Percentiles rank a stretch among this genome's conserved stretches.
Evolutionary conservation across 2,329 filamentous ascomycete species (phyloP).

Genomic region (Ceratocystis variospora): DNA sequence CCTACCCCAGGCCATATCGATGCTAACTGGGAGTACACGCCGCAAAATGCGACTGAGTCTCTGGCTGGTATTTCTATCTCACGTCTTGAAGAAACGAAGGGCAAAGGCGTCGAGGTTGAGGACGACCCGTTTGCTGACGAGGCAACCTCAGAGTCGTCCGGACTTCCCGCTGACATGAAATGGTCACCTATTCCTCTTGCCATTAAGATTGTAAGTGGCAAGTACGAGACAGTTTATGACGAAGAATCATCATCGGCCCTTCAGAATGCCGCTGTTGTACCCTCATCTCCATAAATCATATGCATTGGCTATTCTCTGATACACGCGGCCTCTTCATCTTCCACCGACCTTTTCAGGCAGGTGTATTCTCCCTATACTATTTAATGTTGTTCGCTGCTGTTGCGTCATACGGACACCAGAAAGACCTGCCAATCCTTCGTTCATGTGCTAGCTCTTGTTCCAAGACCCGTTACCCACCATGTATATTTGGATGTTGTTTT

Average conservation of each 20-base stretch:
- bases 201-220: constrained; percentile 59
- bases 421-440: not conserved
- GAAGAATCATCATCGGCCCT: constrained; percentile 26
- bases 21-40: constrained; percentile 58
- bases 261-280: constrained; percentile 11
- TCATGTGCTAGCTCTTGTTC: not conserved
- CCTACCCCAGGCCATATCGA: constrained; percentile 66
- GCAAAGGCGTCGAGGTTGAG: constrained; percentile 32
- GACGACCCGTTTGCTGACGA: constrained; percentile 57
- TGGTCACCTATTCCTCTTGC: constrained; percentile 57
- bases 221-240: constrained; percentile 44
- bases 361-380: not conserved
- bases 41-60: constrained; percentile 23
- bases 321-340: not conserved
- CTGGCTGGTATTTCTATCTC: constrained; percentile 49
- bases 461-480: not conserved
- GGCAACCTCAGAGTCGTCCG: constrained; percentile 19
- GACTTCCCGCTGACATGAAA: constrained; percentile 24
- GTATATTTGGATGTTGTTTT: not conserved
- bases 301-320: not conserved
- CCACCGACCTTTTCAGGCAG: not conserved
- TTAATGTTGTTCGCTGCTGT: not conserved
- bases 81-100: constrained; percentile 39
- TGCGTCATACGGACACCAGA: no score
- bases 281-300: constrained; percentile 2